phyloP scores from a whole-genome alignment of 176 grass and related monocot species.

The Melocanna baccifera region DNA sequence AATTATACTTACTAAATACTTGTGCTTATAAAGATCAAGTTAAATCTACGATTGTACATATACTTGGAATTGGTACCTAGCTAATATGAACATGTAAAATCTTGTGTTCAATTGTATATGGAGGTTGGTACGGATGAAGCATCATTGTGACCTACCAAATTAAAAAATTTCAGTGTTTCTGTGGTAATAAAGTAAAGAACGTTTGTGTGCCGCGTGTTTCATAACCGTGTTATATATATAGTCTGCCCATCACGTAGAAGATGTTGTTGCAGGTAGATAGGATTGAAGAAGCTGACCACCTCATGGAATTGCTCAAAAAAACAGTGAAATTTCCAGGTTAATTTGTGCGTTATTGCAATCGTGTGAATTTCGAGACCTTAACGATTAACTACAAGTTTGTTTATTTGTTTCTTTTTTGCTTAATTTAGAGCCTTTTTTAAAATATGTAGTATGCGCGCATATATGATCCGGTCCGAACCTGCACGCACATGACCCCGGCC shows the following conservation, averaged over 20 bases:
- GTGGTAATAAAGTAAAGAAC: too few relatives aligned
- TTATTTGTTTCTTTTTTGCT: not conserved
- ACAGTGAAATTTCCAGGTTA: too few relatives aligned
- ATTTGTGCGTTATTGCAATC: too few relatives aligned
- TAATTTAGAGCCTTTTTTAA: not conserved
- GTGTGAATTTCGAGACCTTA: not conserved
- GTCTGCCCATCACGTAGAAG: not conserved
- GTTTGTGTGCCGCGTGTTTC: too few relatives aligned
- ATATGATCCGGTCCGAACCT: constrained; percentile 30
- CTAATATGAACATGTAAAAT: too few relatives aligned
- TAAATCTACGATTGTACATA: too few relatives aligned
- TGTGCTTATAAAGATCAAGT: not conserved
- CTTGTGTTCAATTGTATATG: not conserved
- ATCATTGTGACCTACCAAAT: not conserved
- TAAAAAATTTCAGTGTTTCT: not conserved
- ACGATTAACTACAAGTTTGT: not conserved
- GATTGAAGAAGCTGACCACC: not conserved
- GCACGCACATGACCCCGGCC: constrained; percentile 51
- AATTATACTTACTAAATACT: not conserved
- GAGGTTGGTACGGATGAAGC: not conserved
- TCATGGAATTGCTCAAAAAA: not conserved
- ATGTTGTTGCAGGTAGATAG: not conserved
- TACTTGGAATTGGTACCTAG: too few relatives aligned
- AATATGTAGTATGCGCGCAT: not conserved
- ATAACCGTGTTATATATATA: not conserved